Conservation (phyloP, 2,329 filamentous ascomycete genomes). For the Epichloe gansuensis region DNA sequence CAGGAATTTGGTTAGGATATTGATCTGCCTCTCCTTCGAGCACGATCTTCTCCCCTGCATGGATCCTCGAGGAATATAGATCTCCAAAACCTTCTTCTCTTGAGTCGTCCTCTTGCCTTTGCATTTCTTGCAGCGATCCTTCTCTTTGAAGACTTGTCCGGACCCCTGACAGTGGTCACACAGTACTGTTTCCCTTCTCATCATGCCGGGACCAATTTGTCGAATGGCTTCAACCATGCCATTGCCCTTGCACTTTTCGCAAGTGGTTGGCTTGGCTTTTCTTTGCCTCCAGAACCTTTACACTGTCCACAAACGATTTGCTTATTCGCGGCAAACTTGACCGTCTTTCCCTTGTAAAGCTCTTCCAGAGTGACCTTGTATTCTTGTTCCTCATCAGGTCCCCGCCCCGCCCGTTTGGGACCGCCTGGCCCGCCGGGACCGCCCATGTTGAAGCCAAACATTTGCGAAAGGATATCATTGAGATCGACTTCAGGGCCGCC, state of each 20-base stretch:
- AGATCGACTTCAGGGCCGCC: slow-evolving; percentile 66
- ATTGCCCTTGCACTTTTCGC: slow-evolving; percentile 71
- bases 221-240: slow-evolving; percentile 68
- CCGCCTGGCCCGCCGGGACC: slow-evolving; percentile 40
- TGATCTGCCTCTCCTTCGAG: slow-evolving; percentile 93
- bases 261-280: slow-evolving; percentile 73
- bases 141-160: slow-evolving; percentile 84
- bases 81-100: slow-evolving; percentile 87
- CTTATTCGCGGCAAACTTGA: slow-evolving; percentile 92
- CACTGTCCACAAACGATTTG: slow-evolving; percentile 80
- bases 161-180: slow-evolving; percentile 77
- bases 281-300: slow-evolving; percentile 82
- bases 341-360: slow-evolving; percentile 96
- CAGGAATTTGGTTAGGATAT: slow-evolving; percentile 74
- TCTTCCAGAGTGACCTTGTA: slow-evolving; percentile 90
- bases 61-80: slow-evolving; percentile 86
- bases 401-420: slow-evolving; percentile 53
- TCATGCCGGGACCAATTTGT: slow-evolving; percentile 75
- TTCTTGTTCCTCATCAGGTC: slow-evolving; percentile 75
- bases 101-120: slow-evolving; percentile 81
- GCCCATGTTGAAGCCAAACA: slow-evolving; percentile 71
- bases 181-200: slow-evolving; percentile 65
- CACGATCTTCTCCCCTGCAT: slow-evolving; percentile 77
- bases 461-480: slow-evolving; percentile 85
- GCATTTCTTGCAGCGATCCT: slow-evolving; percentile 98